Evolutionary conservation across 2,329 filamentous ascomycete genomes (phyloP), one percentile per base, ranked within the genome.

Genomic region (Colletotrichum chlorophyti): DNA sequence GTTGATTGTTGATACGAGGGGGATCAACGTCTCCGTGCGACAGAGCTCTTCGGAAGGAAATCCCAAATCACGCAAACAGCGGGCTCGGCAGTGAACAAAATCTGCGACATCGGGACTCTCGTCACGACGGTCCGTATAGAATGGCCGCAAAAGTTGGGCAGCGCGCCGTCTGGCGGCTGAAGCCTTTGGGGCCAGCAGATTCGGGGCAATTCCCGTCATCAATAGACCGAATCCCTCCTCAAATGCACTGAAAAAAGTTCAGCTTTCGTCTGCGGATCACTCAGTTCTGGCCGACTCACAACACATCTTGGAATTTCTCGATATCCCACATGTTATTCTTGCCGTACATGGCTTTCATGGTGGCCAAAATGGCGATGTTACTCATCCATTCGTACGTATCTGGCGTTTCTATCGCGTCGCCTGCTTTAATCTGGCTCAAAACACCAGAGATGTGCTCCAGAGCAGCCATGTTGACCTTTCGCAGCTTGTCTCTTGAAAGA

Each of bases 301-400:
- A 74, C n/a, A 79, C 69, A n/a, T 70, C 69, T 7, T 77, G 65
- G 2, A 76, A 50, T 4, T 24, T 41, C 14, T 42, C 9, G 14
- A 9, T 14, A 21, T 43, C 17, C 52, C 52, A 55, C 35, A 48
- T 76, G 48, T 80, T 81, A 8, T 76, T 62, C 0, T 72, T 69
- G 3, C 80, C 80, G 43, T 74, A 79, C 27, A 83, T 63, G 1
- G 73, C 72, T 15, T 68, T 62, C 15, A 68, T 68, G 0, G 75
- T 75, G 1, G 77, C 74, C 14, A 70, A 58, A 8, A 75, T 75
- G 46, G 79, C 68, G 3, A 70, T 58, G 2, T 72, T 53, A 7
- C 73, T 69, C 3, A 78, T 38, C 76, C 76, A 80, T 0, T 65
- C 19, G 53, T 69, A 80, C 1, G 77, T 47, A 15, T 74, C 69